These are phyloP conservation scores for Claviceps paspali DNA, from an alignment of 2,329 filamentous ascomycete species.

Conservation along the genomic window DNA sequence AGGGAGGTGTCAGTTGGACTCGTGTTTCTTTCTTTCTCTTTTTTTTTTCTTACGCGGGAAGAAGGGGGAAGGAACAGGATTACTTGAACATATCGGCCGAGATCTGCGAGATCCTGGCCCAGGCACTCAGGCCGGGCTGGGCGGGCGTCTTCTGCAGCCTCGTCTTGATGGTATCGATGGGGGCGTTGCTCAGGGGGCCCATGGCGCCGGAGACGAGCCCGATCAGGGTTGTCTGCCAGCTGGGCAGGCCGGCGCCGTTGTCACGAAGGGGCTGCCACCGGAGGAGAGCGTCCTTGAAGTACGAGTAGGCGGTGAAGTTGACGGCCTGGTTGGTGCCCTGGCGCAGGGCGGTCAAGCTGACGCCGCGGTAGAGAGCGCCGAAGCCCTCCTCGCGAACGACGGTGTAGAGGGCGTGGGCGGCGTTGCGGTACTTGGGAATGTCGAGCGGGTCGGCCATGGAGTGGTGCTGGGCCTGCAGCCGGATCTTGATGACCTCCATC, in stretches of 20 bases:
- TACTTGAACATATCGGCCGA: slow-evolving; percentile 71
- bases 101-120: slow-evolving; percentile 65
- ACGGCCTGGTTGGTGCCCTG: slow-evolving; percentile 96
- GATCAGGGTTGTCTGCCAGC: slow-evolving; percentile 82
- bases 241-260: slow-evolving; percentile 50
- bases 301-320: slow-evolving; percentile 96
- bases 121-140: slow-evolving; percentile 63
- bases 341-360: slow-evolving; percentile 79
- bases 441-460: slow-evolving; percentile 94
- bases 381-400: slow-evolving; percentile 84
- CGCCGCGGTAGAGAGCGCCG: slow-evolving; percentile 80
- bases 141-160: slow-evolving; percentile 81
- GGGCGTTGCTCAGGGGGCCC: slow-evolving; percentile 90
- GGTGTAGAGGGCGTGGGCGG: slow-evolving; percentile 68
- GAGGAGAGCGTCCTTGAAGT: slow-evolving; percentile 72
- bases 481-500: slow-evolving; percentile 99
- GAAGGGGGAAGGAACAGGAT: slow-evolving; percentile 10
- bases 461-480: slow-evolving; percentile 94
- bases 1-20: neutral
- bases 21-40: neutral
- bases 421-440: slow-evolving; percentile 92
- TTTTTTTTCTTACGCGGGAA: neutral
- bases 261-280: slow-evolving; percentile 50
- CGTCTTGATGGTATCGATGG: slow-evolving; percentile 98
- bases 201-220: slow-evolving; percentile 87